A percentile compares a stretch with the other conserved stretches of the same genome.
phyloP scores from a whole-genome alignment of 2,329 filamentous ascomycete species.

The Exophiala calicioides region DNA sequence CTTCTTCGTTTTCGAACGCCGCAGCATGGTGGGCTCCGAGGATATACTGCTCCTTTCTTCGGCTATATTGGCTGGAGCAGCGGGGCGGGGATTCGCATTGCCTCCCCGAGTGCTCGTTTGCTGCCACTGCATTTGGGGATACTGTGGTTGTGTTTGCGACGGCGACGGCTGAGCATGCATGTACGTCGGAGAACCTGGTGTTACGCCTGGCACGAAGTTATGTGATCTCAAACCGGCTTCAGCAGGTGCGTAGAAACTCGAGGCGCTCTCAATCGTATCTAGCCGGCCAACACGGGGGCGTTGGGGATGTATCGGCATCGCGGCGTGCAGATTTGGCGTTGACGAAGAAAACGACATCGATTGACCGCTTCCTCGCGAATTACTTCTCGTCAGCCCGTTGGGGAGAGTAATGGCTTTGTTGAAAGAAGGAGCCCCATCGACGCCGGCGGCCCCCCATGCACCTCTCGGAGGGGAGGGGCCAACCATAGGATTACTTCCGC shows the following conservation, averaged over 20 bases:
- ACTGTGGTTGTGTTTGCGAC: conserved; percentile 7
- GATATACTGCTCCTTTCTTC: conserved; percentile 1
- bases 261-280: conserved; percentile 29
- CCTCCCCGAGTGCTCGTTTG: conserved; percentile 9
- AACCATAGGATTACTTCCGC: conserved; percentile 4
- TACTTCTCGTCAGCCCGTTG: conserved; percentile 24
- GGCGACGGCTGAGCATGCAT: not conserved
- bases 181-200: conserved; percentile 1
- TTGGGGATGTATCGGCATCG: conserved; percentile 5
- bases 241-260: conserved; percentile 17
- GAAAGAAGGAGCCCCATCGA: conserved; percentile 24
- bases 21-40: conserved; percentile 3
- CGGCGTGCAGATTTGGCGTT: conserved; percentile 28
- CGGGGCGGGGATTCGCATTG: conserved; percentile 4
- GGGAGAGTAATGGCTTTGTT: conserved; percentile 21
- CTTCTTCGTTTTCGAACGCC: conserved; percentile 17
- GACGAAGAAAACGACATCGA: conserved; percentile 25
- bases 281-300: conserved; percentile 25
- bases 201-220: conserved; percentile 3
- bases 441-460: conserved; percentile 27
- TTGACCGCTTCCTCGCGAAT: conserved; percentile 24
- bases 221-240: conserved; percentile 18
- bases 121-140: conserved; percentile 6
- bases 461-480: conserved; percentile 22
- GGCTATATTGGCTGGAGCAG: not conserved